Base-by-base conservation (phyloP, 2,329 filamentous ascomycete species). In the Ploettnerulaceae sp. region DNA sequence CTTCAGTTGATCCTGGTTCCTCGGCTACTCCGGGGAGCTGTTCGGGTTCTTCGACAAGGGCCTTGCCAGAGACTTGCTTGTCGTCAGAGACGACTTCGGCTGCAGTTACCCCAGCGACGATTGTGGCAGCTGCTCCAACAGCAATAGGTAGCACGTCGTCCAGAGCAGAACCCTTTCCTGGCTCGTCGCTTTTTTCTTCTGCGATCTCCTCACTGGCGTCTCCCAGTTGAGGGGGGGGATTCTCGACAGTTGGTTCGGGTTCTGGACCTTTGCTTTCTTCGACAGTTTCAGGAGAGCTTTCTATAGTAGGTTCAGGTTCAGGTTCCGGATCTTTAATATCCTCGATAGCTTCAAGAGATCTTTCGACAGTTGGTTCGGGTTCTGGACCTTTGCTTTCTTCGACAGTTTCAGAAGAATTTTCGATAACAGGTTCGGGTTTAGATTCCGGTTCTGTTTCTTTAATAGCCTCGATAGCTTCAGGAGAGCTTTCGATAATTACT, bases 21-120 rank as follows among this genome's bases (percentile, higher is more conserved):
- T 58, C 54, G 6, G 28, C 33, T 7, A 53, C 49, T 12, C 43
- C 42, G 21, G 51, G 33, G 20, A 59, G 38, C 31, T 48, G 18
- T 36, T 59, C 56, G 7, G 59, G 59, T 35, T 60, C 57, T 28
- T 56, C 54, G 21, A 59, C 57, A 20, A 59, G 49, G 2, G 36
- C 46, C 32, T 52, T 57, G 8, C 58, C 57, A 0, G 52, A 57
- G 5, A 52, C 43, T 12, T 43, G 18, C 25, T 54, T 47, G n/a
- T 47, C 43, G 8, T 52, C 37, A 24, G 42, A 40, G 4, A 54
- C 14, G 20, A 47, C 26, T 21, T 48, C 49, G 11, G 44, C 52
- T 4, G 45, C 42, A 14, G 51, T 37, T 14, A 40, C 47, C 34
- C 41, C 55, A 14, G 42, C 51, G 18, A 28, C 46, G 7, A 45